These are phyloP conservation scores for Phaseolus lunatus DNA, from an alignment of 306 rosid species.

Conservation along the genomic window DNA sequence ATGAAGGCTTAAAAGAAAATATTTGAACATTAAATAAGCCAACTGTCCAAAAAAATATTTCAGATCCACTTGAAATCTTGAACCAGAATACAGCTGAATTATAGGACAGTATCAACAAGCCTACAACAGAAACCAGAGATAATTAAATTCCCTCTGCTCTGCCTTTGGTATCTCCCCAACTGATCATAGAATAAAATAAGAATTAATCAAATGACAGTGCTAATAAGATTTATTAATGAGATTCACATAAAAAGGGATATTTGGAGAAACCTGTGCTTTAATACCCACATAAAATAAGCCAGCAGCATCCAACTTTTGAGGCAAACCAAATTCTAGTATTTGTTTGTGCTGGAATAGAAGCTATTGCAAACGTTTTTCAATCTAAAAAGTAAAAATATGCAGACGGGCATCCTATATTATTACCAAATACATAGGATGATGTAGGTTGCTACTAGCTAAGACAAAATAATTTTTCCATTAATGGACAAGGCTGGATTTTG, in stretches of 20 bases:
- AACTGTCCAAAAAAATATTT: not conserved
- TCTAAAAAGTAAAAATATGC: not conserved
- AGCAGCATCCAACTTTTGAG: slow-evolving; percentile 22
- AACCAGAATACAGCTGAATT: slow-evolving; percentile 12
- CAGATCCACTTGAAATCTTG: slow-evolving; percentile 15
- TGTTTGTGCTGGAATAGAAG: slow-evolving; percentile 26
- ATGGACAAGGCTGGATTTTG: too few species aligned
- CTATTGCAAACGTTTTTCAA: not conserved
- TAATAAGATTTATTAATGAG: not conserved
- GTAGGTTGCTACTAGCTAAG: not conserved
- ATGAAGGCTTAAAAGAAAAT: not conserved
- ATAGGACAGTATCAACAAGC: slow-evolving; percentile 28
- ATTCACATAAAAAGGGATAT: not conserved
- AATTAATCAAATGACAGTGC: slow-evolving; percentile 15
- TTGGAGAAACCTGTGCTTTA: not conserved
- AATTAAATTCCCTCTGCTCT: slow-evolving; percentile 9
- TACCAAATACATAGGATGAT: slow-evolving; percentile 3
- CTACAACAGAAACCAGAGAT: slow-evolving; percentile 35
- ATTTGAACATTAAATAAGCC: not conserved
- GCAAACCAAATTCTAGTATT: slow-evolving; percentile 3
- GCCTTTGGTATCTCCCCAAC: slow-evolving; percentile 1
- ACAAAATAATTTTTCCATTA: too few species aligned
- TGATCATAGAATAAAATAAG: slow-evolving; percentile 19
- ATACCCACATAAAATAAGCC: not conserved
- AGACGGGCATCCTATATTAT: slow-evolving; percentile 1